Evolutionary conservation across 768 basidiomycete genomes (phyloP), one percentile per base, ranked within the genome.

Genomic region (Nidularia pulvinata): DNA sequence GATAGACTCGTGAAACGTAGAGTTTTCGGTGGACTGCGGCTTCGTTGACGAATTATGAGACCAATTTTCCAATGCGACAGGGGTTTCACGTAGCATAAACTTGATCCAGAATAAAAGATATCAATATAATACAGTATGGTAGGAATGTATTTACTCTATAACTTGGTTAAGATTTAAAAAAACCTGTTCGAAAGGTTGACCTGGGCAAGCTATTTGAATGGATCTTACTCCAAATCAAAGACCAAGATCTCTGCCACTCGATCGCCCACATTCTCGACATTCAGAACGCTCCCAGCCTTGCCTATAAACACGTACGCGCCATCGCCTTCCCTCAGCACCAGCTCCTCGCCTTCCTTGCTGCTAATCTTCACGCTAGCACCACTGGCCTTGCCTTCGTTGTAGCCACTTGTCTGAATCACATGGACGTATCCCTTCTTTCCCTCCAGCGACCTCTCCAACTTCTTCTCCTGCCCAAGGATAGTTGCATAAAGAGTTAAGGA

Each of bases 381-480:
- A 1, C 61, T 69, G 0, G 85, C 78, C 33, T 69, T 62, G 1
- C 78, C 76, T 0, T 79, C 62, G 56, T 91, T 89, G 68, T 91
- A 96, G 2, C 93, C 94, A 30, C 85, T 86, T 5, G 80, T 89
- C 74, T 96, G 94, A 48, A 94, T 78, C 46, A 94, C 80, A 58
- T 98, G 96, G 19, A 96, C 69, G 64, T 95, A 96, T 2, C 82
- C 88, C 62, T 91, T 90, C 61, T 63, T 71, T 2, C 72, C 75
- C 32, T 68, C 67, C 44, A 94, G 73, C 7, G 63, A 69, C 62
- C 86, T 81, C 54, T 74, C 67, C 50, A 94, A 61, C 9, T 74
- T 78, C 51, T 75, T 74, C 2, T 78, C 79, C 0, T 80, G 74
- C 0, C 82, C 76, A n/a, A 95, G 71, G 37, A 97, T 64, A 0